Conservation (phyloP, 768 basidiomycete genomes). For the Trametes sanguinea region DNA sequence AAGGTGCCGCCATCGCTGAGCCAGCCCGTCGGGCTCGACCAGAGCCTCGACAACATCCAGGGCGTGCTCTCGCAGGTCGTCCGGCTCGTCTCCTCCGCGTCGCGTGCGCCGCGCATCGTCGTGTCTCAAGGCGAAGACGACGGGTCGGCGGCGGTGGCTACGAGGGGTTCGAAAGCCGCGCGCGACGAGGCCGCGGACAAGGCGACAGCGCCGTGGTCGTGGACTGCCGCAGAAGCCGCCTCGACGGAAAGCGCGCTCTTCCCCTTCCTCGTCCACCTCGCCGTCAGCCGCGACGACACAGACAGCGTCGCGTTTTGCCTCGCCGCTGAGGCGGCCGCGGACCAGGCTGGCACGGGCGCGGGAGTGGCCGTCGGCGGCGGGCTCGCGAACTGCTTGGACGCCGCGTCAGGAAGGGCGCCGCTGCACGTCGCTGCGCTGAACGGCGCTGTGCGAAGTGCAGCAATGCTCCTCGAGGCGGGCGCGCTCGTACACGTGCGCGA, state of each 20-base stretch:
- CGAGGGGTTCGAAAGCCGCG: slow-evolving; percentile 2
- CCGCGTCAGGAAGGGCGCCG: slow-evolving; percentile 71
- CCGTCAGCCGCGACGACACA: slow-evolving; percentile 69
- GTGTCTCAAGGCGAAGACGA: slow-evolving; percentile 39
- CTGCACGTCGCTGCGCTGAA: slow-evolving; percentile 79
- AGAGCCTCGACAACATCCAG: slow-evolving; percentile 61
- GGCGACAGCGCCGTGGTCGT: slow-evolving; percentile 68
- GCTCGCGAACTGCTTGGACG: slow-evolving; percentile 71
- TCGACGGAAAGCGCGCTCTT: slow-evolving; percentile 70
- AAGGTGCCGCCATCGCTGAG: slow-evolving; percentile 45
- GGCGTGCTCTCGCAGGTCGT: slow-evolving; percentile 68
- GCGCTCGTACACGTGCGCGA: slow-evolving; percentile 85
- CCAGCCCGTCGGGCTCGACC: slow-evolving; percentile 44
- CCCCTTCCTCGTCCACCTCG: slow-evolving; percentile 79
- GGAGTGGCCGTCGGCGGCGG: slow-evolving; percentile 57
- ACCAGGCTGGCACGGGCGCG: slow-evolving; percentile 22
- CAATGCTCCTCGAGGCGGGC: slow-evolving; percentile 64
- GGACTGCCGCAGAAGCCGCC: slow-evolving; percentile 75
- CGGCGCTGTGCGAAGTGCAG: slow-evolving; percentile 48
- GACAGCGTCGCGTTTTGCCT: slow-evolving; percentile 66
- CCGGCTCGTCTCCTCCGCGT: slow-evolving; percentile 52
- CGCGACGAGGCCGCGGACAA: slow-evolving; percentile 23
- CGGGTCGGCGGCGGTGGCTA: slow-evolving; percentile 23
- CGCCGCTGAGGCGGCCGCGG: slow-evolving; percentile 25
- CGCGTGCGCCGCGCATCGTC: slow-evolving; percentile 37